Evolutionary conservation across 2,329 filamentous ascomycete genomes (phyloP), one percentile per base, ranked within the genome.

Genomic region (Xylariaceae sp.): DNA sequence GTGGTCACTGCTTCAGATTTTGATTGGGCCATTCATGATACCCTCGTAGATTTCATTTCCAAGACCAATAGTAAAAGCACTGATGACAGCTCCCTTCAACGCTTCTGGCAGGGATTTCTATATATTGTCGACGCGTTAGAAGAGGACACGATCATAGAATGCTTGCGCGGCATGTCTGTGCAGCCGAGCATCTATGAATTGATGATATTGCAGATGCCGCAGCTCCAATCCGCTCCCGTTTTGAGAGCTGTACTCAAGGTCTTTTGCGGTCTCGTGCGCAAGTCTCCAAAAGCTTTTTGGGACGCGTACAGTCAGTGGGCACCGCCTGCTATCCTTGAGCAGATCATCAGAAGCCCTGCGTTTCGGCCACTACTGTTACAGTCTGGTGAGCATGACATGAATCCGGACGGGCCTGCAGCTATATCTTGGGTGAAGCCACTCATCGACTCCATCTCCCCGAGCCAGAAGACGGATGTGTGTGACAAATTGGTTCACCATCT

Each of bases 201-300:
- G 64, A 78, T 78, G 64, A 80, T 79, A 61, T 76, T 76, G 11
- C 83, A 86, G 60, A 75, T 84, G 34, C 70, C 74, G 44, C 58
- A 60, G 4, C 76, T 78, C 53, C 72, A 74, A 42, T 76, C 76
- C 11, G 78, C 80, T 53, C 73, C 76, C 2, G 81, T 88, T 27
- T 76, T 95, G 55, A 76, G 84, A 9, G 79, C 85, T 55, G 76
- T 94, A 12, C 77, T 95, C 45, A 82, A 84, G 53, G 84, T 86
- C 1, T 80, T 96, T 57, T 83, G 81, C 44, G 76, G 76, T 9
- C 78, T 96, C 12, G 75, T 96, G 50, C 80, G 85, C 60, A 91
- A 88, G 63, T 87, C 89, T 0, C 80, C 90, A 0, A 81, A 80
- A 52, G 87, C 88, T 44, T 94, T 96, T 64, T 96, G 92, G 92